These are phyloP conservation scores for Termitomyces titanicus DNA, from an alignment of 768 basidiomycete species.

Conservation along the genomic window DNA sequence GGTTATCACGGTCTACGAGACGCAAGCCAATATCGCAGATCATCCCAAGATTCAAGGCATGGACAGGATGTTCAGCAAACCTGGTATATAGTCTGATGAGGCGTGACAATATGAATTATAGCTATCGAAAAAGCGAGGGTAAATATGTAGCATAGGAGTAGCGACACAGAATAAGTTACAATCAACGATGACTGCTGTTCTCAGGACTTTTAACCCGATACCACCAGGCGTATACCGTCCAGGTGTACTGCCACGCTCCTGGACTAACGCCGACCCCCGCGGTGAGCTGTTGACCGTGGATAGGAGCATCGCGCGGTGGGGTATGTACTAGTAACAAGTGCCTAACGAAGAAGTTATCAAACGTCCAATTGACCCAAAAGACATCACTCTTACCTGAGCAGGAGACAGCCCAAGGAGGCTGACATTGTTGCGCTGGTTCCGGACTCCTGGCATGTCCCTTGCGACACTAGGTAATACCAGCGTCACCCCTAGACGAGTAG, in stretches of 20 bases:
- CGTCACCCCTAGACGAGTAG: slow-evolving; percentile 32
- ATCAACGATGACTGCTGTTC: slow-evolving; percentile 11
- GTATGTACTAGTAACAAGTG: slow-evolving; percentile 66
- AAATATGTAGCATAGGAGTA: slow-evolving; percentile 5
- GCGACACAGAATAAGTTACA: not conserved
- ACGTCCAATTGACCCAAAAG: not conserved
- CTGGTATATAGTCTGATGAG: slow-evolving; percentile 27
- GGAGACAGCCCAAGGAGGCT: slow-evolving; percentile 71
- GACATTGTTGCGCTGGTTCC: slow-evolving; percentile 52
- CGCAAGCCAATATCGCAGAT: slow-evolving; percentile 83
- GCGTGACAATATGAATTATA: slow-evolving; percentile 5
- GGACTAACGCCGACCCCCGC: not conserved
- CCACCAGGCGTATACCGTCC: slow-evolving; percentile 20
- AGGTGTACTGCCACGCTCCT: slow-evolving; percentile 17
- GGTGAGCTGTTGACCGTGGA: slow-evolving; percentile 24
- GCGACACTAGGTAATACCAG: slow-evolving; percentile 46
- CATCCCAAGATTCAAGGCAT: slow-evolving; percentile 85
- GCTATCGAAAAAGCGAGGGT: not conserved
- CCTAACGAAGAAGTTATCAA: slow-evolving; percentile 21
- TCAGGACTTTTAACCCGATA: slow-evolving; percentile 22
- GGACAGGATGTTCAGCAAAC: slow-evolving; percentile 51
- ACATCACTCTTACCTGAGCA: slow-evolving; percentile 49
- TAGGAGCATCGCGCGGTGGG: slow-evolving; percentile 49
- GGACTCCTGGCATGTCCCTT: slow-evolving; percentile 41
- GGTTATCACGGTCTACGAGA: slow-evolving; percentile 83